Evolutionary conservation across 225 moss, liverwort and hornwort genomes (phyloP), one percentile per base, ranked within the genome.

Genomic region (Bryoerythrophyllum caledonicum): DNA sequence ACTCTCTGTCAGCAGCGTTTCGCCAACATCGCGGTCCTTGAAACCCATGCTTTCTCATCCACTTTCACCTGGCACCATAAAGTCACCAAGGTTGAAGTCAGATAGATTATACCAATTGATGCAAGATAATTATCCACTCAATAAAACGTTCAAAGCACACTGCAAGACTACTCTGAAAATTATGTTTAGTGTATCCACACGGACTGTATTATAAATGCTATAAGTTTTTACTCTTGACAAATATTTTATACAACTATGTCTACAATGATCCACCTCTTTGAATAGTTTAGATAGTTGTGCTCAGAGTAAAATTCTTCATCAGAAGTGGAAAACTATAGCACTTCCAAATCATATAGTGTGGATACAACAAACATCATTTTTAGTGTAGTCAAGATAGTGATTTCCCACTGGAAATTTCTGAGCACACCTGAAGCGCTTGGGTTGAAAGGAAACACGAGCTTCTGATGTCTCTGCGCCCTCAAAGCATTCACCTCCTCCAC

Each of bases 401-500:
- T 70, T 74, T 35, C 44, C 34, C 25, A 25, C 38, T 51, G 16
- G 51, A 57, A 55, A 60, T 37, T 20, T 48, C 38, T 62, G 28
- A 40, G 48, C 78, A 43, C 79, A 83, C 84, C 79, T 74, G 74
- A 81, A 77, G 63, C 74, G 55, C 74, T 82, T 25, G 74, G 67
- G 32, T 82, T 77, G 34, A 74, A 67, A 59, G 79, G 74, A 61
- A 67, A 65, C 37, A 52, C 32, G 59, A 37, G 25, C 71, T 75
- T 83, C 65, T 61, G 73, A 75, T 67, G 79, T 69, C 76, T 83
- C 64, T 68, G 81, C 17, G 77, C 74, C 68, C 88, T 79, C 71
- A 86, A 51, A 74, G 76, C 76, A 75, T 79, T 79, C 54, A 79
- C 88, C 71, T 86, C 83, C 60, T 76, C 72, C 74, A 83, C 55